Conservation (phyloP, 2,329 filamentous ascomycete genomes). For the Fusarium sp. region DNA sequence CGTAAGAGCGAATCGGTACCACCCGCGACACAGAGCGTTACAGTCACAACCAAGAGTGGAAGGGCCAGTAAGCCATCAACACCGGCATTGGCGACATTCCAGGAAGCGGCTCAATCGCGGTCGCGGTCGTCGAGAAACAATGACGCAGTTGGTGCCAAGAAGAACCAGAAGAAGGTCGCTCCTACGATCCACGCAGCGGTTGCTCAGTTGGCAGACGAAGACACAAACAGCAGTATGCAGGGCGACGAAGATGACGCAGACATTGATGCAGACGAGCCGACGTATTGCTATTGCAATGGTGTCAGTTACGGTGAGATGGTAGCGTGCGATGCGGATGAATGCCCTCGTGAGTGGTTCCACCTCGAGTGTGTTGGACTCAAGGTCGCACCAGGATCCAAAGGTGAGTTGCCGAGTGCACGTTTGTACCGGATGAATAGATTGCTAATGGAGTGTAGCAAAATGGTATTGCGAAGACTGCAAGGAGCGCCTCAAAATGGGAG, state of each 20-base stretch:
- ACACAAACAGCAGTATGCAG: constrained; percentile 56
- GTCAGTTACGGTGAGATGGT: constrained; percentile 89
- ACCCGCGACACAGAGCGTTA: constrained; percentile 52
- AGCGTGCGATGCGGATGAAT: constrained; percentile 79
- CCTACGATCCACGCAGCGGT: constrained; percentile 54
- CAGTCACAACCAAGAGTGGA: constrained; percentile 73
- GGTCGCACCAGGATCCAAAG: constrained; percentile 80
- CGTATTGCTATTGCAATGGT: constrained; percentile 84
- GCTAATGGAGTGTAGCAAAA: constrained; percentile 69
- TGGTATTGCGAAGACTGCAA: constrained; percentile 88
- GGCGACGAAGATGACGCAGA: constrained; percentile 62
- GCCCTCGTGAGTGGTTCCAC: constrained; percentile 85
- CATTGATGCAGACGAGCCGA: constrained; percentile 77
- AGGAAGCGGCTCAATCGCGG: constrained; percentile 66
- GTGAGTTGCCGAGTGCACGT: constrained; percentile 61
- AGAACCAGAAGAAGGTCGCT: constrained; percentile 69
- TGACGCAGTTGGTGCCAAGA: constrained; percentile 57
- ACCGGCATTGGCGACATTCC: constrained; percentile 69
- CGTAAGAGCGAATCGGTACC: constrained; percentile 60
- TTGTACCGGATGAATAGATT: neutral
- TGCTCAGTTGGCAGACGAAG: constrained; percentile 54
- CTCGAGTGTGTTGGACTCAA: constrained; percentile 83
- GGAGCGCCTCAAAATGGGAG: constrained; percentile 68
- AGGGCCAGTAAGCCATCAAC: constrained; percentile 76
- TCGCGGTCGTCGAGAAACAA: constrained; percentile 65